Evolutionary conservation across 148 eudicot species (phyloP).

Genomic region (Simmondsia chinensis): DNA sequence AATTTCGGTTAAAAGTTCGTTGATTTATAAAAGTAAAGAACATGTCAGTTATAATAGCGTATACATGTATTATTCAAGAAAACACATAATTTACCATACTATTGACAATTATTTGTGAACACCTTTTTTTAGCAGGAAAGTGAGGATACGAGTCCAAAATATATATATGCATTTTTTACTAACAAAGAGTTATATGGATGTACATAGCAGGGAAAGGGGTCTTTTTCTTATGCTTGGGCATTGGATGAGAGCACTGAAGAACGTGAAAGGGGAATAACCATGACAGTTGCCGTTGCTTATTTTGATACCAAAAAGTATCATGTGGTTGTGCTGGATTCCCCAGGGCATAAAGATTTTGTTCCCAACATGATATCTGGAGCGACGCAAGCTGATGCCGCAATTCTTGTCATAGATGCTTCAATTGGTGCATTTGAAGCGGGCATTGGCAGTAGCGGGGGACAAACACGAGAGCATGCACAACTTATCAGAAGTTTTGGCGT

Average conservation of each 20-base stretch:
- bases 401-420: constrained; percentile 91
- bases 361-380: constrained; percentile 99
- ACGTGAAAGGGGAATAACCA: constrained; percentile 96
- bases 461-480: constrained; percentile 93
- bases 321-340: constrained; percentile 89
- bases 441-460: constrained; percentile 70
- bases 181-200: too few species aligned
- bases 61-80: too few species aligned
- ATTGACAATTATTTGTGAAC: too few species aligned
- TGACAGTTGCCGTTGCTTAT: constrained; percentile 98
- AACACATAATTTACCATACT: too few species aligned
- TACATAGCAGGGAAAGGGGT: constrained; percentile 76
- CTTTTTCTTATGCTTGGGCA: constrained; percentile 98
- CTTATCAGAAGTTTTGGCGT: constrained; percentile 95
- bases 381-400: constrained; percentile 95
- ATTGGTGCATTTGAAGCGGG: constrained; percentile 89
- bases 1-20: too few species aligned
- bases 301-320: constrained; percentile 73
- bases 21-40: too few species aligned
- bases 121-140: too few species aligned
- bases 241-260: constrained; percentile 96
- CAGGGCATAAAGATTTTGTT: constrained; percentile 97
- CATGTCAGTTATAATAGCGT: too few species aligned
- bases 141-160: too few species aligned
- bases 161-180: too few species aligned